Conservation (phyloP, 2,329 filamentous ascomycete species). For the Westerdykella sp. region DNA sequence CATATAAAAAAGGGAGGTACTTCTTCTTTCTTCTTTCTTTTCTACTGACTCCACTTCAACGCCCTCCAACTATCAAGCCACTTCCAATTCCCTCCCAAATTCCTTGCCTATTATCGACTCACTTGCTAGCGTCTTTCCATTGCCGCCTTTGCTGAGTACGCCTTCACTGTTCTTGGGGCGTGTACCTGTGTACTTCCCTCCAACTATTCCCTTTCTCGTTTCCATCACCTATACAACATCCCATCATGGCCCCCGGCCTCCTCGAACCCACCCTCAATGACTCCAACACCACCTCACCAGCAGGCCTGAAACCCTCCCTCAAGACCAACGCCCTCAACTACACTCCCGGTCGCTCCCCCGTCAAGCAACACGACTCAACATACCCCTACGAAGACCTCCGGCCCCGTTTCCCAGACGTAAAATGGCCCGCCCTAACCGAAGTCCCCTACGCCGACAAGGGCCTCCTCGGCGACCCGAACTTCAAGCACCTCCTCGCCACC, state of each 20-base stretch:
- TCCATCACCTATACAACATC: background rate
- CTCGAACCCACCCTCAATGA: slow-evolving; percentile 20
- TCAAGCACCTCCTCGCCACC: slow-evolving; percentile 47
- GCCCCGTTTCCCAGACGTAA: slow-evolving; percentile 48
- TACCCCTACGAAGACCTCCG: slow-evolving; percentile 50
- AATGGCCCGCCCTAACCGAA: slow-evolving; percentile 47
- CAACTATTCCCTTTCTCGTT: too few species aligned
- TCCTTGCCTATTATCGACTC: too few species aligned
- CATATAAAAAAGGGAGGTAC: too few species aligned
- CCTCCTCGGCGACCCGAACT: slow-evolving; percentile 48
- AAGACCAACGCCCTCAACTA: slow-evolving; percentile 35
- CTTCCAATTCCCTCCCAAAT: too few species aligned
- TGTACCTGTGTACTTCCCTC: too few species aligned
- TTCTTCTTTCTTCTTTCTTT: too few species aligned
- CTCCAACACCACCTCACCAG: slow-evolving; percentile 6
- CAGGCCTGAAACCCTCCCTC: slow-evolving; percentile 9
- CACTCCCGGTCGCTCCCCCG: slow-evolving; percentile 43
- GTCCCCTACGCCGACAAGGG: slow-evolving; percentile 50
- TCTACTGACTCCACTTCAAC: too few species aligned
- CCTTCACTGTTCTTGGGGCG: too few species aligned
- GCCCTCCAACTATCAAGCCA: too few species aligned
- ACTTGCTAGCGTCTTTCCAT: too few species aligned
- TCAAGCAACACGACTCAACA: slow-evolving; percentile 41
- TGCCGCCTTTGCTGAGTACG: too few species aligned
- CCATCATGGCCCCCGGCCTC: slow-evolving; percentile 30